Conservation (phyloP, 768 basidiomycete species). For the Pisolithus microcarpus region DNA sequence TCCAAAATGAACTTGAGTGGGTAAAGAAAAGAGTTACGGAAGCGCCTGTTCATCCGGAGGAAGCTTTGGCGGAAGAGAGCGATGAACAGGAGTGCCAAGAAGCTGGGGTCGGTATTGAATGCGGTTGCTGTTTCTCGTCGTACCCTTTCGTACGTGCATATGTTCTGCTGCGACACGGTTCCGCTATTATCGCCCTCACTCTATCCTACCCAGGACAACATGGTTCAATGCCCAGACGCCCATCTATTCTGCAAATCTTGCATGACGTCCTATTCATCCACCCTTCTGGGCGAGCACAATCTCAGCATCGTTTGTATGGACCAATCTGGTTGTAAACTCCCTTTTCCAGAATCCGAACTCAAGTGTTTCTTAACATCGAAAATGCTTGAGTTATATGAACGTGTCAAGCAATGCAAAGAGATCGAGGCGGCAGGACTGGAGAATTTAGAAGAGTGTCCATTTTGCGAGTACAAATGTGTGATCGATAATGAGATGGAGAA, state of each 20-base stretch:
- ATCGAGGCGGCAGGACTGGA: no score
- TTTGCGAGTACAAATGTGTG: no score
- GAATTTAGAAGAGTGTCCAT: no score
- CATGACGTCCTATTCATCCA: conserved; percentile 61
- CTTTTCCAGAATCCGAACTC: conserved; percentile 66
- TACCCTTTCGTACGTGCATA: conserved; percentile 58
- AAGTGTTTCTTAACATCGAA: no score
- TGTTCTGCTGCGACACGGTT: not conserved
- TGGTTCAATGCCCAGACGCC: no score
- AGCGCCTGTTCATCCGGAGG: no score
- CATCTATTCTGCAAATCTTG: conserved; percentile 65
- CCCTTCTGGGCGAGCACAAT: conserved; percentile 57
- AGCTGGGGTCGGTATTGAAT: conserved; percentile 63
- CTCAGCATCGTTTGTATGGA: conserved; percentile 73
- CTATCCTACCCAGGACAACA: no score
- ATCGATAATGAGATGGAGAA: no score
- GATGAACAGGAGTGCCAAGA: conserved; percentile 34
- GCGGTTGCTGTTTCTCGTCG: conserved; percentile 77
- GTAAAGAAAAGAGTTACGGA: not conserved
- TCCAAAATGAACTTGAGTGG: conserved; percentile 3
- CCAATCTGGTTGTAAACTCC: conserved; percentile 59
- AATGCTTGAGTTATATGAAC: no score
- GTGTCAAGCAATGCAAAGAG: no score
- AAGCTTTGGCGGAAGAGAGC: conserved; percentile 25
- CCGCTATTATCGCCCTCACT: no score